A percentile compares a stretch with the other conserved stretches of the same genome.
Conservation (phyloP, 1,284 basidiomycete genomes). For the Melampsora americana region DNA sequence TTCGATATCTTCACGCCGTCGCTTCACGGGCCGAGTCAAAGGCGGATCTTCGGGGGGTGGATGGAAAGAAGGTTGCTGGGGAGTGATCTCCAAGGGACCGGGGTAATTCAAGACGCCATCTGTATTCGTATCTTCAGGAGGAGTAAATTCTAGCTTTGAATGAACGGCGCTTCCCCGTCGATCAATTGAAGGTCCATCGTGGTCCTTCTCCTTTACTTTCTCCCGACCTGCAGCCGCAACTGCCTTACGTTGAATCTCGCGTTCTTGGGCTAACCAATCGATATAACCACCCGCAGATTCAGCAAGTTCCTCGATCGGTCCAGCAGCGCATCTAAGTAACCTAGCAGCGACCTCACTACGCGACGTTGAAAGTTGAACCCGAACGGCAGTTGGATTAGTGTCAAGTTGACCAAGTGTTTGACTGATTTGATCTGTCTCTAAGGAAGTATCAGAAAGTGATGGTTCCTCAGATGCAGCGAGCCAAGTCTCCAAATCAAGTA, state of each 20-base stretch:
- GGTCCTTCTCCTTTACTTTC: constrained; percentile 10
- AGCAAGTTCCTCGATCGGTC: constrained; percentile 18
- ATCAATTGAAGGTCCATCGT: too few relatives aligned
- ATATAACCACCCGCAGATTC: constrained; percentile 36
- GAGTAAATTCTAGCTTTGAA: too few relatives aligned
- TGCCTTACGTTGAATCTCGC: constrained; percentile 32
- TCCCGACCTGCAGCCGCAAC: constrained; percentile 9
- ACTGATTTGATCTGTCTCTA: neutral
- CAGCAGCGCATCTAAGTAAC: constrained; percentile 7
- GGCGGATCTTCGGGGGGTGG: constrained; percentile 14
- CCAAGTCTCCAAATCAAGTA: constrained; percentile 39
- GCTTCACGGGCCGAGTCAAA: constrained; percentile 16
- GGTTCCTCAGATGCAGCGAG: constrained; percentile 2
- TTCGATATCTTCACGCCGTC: constrained; percentile 15
- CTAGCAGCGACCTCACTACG: neutral
- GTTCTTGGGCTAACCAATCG: constrained; percentile 40
- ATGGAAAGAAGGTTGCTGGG: constrained; percentile 1
- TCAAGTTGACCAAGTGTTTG: neutral
- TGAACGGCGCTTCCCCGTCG: too few relatives aligned
- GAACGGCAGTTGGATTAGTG: neutral
- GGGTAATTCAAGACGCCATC: neutral
- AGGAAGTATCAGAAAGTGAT: constrained; percentile 6
- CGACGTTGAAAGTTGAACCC: neutral
- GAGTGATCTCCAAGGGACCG: neutral
- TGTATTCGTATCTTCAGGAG: neutral